These are phyloP conservation scores for Geotrichum cucujoidarum DNA, from an alignment of 1,139 yeast species.

Conservation along the genomic window DNA sequence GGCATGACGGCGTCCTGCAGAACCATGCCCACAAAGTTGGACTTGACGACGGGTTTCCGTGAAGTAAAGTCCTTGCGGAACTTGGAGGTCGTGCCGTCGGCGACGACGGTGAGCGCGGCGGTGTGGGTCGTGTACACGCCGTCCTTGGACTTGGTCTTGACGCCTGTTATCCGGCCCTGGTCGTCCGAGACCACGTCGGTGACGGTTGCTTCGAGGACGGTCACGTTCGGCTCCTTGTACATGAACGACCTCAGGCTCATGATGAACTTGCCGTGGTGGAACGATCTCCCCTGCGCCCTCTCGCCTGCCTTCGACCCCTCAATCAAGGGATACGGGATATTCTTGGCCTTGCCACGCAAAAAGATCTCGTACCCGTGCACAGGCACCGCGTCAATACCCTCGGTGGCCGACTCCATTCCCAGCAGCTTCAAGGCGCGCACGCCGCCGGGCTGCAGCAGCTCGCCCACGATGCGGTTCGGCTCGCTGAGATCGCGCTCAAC, in stretches of 20 bases:
- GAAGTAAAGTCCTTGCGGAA: slow-evolving; percentile 70
- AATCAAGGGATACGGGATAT: slow-evolving; percentile 60
- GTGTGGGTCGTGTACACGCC: slow-evolving; percentile 35
- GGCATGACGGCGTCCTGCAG: slow-evolving; percentile 71
- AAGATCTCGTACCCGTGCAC: slow-evolving; percentile 79
- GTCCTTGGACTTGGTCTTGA: slow-evolving; percentile 36
- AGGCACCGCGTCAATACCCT: slow-evolving; percentile 73
- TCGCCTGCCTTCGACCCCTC: slow-evolving; percentile 13
- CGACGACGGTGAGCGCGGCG: slow-evolving; percentile 66
- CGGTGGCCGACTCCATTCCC: slow-evolving; percentile 76
- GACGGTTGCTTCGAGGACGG: slow-evolving; percentile 78
- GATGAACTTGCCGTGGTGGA: slow-evolving; percentile 89
- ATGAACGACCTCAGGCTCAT: slow-evolving; percentile 73
- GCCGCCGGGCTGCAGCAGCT: slow-evolving; percentile 93
- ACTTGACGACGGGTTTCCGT: slow-evolving; percentile 61
- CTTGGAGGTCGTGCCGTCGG: slow-evolving; percentile 94
- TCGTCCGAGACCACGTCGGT: slow-evolving; percentile 53
- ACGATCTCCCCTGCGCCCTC: slow-evolving; percentile 62
- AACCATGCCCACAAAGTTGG: slow-evolving; percentile 83
- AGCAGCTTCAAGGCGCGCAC: slow-evolving; percentile 70
- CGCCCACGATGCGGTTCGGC: slow-evolving; percentile 97
- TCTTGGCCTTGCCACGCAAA: slow-evolving; percentile 52
- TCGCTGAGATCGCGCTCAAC: slow-evolving; percentile 81
- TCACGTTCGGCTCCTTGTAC: slow-evolving; percentile 54
- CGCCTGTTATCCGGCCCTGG: slow-evolving; percentile 59